Percentiles rank a stretch among this genome's conserved stretches.
These are phyloP conservation scores for Clarireedia paspali DNA, from an alignment of 2,329 filamentous ascomycete species.

Conservation along the genomic window DNA sequence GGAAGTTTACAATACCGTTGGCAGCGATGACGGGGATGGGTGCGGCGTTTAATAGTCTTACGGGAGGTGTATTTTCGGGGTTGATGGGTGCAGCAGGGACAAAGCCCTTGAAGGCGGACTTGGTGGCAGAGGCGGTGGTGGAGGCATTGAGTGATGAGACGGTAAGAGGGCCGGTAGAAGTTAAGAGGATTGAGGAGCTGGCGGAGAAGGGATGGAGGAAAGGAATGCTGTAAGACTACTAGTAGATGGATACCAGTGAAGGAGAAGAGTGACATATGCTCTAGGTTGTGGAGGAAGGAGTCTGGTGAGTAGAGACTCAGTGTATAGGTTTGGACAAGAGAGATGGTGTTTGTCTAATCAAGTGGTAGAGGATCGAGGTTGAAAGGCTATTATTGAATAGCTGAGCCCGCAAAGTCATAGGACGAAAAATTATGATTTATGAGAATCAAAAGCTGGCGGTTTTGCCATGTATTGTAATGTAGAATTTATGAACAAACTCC, in stretches of 20 bases:
- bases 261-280: no score
- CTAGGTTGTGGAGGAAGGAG: no score
- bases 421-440: not conserved
- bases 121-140: slow-evolving; percentile 82
- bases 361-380: no score
- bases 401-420: no score
- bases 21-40: slow-evolving; percentile 71
- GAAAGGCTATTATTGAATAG: no score
- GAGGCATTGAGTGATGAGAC: slow-evolving; percentile 72
- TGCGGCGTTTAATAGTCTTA: slow-evolving; percentile 66
- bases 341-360: no score
- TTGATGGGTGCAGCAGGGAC: slow-evolving; percentile 76
- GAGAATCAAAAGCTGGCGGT: slow-evolving; percentile 11
- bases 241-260: no score
- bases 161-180: slow-evolving; percentile 69
- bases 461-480: slow-evolving; percentile 11
- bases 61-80: slow-evolving; percentile 66
- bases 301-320: no score
- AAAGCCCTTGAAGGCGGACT: slow-evolving; percentile 81
- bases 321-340: no score
- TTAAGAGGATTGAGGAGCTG: slow-evolving; percentile 71
- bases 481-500: slow-evolving; percentile 10
- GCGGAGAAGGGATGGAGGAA: slow-evolving; percentile 82
- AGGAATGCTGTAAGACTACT: slow-evolving; percentile 62
- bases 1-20: slow-evolving; percentile 76